phyloP scores from a whole-genome alignment of 1,284 basidiomycete species.

The Cronartium quercuum region DNA sequence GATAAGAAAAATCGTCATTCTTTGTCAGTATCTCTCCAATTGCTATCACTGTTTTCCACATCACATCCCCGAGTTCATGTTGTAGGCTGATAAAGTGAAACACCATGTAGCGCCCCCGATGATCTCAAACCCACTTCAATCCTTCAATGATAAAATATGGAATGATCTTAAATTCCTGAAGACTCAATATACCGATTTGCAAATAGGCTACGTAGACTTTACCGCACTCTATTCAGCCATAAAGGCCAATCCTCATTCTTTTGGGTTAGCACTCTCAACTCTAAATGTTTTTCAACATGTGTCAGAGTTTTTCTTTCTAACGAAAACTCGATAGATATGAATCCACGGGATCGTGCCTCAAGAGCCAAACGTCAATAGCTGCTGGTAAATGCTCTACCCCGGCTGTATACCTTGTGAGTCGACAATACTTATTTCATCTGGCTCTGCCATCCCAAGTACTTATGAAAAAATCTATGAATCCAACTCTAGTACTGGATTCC shows the following conservation, averaged over 20 bases:
- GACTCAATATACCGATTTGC: background rate
- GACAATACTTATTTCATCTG: background rate
- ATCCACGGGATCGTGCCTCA: background rate
- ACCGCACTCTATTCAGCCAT: constrained; percentile 1
- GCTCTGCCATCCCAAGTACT: background rate
- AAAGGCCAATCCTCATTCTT: background rate
- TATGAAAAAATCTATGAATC: background rate
- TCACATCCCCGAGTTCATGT: background rate
- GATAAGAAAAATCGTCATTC: background rate
- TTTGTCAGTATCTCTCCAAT: constrained; percentile 4
- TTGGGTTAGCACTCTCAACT: background rate
- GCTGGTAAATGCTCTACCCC: background rate
- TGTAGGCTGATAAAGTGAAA: background rate
- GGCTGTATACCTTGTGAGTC: constrained; percentile 1
- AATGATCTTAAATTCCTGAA: constrained; percentile 11
- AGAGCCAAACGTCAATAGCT: constrained; percentile 9
- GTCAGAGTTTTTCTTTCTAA: background rate
- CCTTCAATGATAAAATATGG: constrained; percentile 5
- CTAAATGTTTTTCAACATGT: background rate
- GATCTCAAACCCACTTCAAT: background rate
- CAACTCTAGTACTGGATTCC: constrained; percentile 7
- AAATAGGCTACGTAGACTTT: constrained; percentile 17
- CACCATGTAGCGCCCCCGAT: constrained; percentile 3
- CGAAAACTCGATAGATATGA: constrained; percentile 1
- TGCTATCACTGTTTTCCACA: background rate